Conservation (phyloP, 1,139 yeast genomes). For the Scheffersomyces parashehatae region DNA sequence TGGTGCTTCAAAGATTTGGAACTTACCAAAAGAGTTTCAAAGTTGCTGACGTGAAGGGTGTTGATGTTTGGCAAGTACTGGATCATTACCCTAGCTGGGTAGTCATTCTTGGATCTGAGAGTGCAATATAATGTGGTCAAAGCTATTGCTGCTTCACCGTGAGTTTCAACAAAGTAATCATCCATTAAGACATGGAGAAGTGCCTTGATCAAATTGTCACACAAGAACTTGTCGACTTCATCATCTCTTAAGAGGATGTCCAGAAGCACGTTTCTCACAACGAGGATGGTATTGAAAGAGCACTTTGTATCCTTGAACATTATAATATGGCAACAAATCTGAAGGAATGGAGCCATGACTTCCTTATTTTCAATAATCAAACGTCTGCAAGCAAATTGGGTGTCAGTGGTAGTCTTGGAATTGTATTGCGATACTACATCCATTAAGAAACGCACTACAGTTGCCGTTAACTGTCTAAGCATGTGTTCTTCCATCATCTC, state of each 20-base stretch:
- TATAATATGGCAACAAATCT: constrained; percentile 73
- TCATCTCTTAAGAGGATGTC: constrained; percentile 70
- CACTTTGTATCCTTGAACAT: constrained; percentile 88
- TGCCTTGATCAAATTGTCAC: constrained; percentile 54
- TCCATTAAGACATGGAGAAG: constrained; percentile 61
- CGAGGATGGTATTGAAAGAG: constrained; percentile 83
- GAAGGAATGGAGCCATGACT: constrained; percentile 77
- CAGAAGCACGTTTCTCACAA: constrained; percentile 66
- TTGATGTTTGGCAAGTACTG: constrained; percentile 45
- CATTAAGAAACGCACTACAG: constrained; percentile 84
- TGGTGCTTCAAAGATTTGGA: constrained; percentile 73
- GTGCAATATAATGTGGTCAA: constrained; percentile 78
- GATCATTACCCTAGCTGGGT: constrained; percentile 52
- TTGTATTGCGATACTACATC: constrained; percentile 81
- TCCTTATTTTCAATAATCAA: constrained; percentile 65
- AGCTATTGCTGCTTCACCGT: constrained; percentile 87
- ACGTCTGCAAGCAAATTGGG: constrained; percentile 65
- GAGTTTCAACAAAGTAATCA: constrained; percentile 81
- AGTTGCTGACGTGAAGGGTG: constrained; percentile 47
- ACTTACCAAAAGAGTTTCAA: constrained; percentile 60
- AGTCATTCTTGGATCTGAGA: constrained; percentile 61
- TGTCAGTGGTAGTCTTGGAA: constrained; percentile 48
- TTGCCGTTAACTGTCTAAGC: constrained; percentile 88
- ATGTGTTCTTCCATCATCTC: constrained; percentile 98
- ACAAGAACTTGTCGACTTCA: constrained; percentile 76